Evolutionary conservation across 1,139 yeast genomes (phyloP).

Genomic region (Oligophagozyma castellii): DNA sequence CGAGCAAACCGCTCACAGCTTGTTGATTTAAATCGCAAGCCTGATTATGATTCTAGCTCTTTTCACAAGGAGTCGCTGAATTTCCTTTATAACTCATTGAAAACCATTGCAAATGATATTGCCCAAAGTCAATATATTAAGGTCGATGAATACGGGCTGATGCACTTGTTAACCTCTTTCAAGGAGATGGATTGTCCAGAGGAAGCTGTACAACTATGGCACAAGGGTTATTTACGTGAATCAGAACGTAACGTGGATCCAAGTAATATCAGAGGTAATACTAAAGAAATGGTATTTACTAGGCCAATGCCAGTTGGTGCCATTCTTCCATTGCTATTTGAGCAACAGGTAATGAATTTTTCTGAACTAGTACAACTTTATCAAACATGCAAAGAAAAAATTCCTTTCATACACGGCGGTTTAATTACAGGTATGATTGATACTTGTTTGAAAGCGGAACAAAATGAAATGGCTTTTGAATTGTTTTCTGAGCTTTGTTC

Average conservation of each 20-base stretch:
- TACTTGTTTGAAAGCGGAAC: slow-evolving; percentile 37
- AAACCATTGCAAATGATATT: slow-evolving; percentile 36
- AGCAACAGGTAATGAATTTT: slow-evolving; percentile 39
- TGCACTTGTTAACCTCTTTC: slow-evolving; percentile 42
- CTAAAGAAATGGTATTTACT: slow-evolving; percentile 17
- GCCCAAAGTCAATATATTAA: slow-evolving; percentile 22
- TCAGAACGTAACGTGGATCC: too few species aligned
- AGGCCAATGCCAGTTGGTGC: slow-evolving; percentile 53
- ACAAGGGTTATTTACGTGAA: slow-evolving; percentile 24
- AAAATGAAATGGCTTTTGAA: slow-evolving; percentile 35
- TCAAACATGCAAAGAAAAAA: slow-evolving; percentile 8
- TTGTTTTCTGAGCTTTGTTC: slow-evolving; percentile 33
- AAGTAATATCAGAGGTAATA: too few species aligned
- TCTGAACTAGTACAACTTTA: slow-evolving; percentile 41
- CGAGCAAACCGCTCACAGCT: slow-evolving; percentile 36
- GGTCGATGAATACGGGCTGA: slow-evolving; percentile 37
- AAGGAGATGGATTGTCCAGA: slow-evolving; percentile 37
- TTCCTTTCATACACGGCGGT: slow-evolving; percentile 32
- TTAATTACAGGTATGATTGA: slow-evolving; percentile 44
- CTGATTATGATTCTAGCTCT: slow-evolving; percentile 39
- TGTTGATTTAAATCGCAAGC: slow-evolving; percentile 34
- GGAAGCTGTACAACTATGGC: slow-evolving; percentile 42
- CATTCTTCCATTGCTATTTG: slow-evolving; percentile 53
- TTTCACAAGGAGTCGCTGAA: slow-evolving; percentile 34
- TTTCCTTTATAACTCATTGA: slow-evolving; percentile 30